Evolutionary conservation across 2,329 filamentous ascomycete genomes (phyloP).

Genomic region (Aspergillus luchuensis): DNA sequence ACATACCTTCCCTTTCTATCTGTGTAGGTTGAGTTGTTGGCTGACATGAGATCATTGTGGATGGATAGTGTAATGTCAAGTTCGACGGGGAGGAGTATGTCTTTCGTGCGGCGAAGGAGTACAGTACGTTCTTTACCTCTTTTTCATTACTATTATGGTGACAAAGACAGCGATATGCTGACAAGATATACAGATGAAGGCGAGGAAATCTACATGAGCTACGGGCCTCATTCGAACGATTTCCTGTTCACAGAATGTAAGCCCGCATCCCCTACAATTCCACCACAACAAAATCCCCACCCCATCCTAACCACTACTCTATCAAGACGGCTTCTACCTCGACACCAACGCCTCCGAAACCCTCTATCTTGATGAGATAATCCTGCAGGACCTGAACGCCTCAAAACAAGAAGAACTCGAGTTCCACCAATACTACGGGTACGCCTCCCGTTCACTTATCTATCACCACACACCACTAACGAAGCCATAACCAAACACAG

Average conservation of each 20-base stretch:
- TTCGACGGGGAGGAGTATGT: slow-evolving; percentile 41
- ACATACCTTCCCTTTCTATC: slow-evolving; percentile 16
- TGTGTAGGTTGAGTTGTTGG: not conserved
- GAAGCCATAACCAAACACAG: slow-evolving; percentile 24
- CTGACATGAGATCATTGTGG: not conserved
- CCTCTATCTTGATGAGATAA: slow-evolving; percentile 46
- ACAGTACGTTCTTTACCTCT: slow-evolving; percentile 25
- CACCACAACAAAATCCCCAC: too few species aligned
- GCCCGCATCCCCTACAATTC: slow-evolving; percentile 4
- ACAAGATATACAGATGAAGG: slow-evolving; percentile 32
- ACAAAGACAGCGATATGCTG: not conserved
- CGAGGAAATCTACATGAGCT: slow-evolving; percentile 49
- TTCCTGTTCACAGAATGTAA: slow-evolving; percentile 48
- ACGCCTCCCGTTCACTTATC: slow-evolving; percentile 1
- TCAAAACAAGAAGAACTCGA: slow-evolving; percentile 37
- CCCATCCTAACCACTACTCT: too few species aligned
- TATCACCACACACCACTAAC: too few species aligned
- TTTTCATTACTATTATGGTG: too few species aligned
- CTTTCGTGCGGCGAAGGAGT: slow-evolving; percentile 37
- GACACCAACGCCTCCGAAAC: slow-evolving; percentile 43
- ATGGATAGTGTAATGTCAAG: slow-evolving; percentile 39
- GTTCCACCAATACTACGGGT: slow-evolving; percentile 45
- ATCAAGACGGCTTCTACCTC: slow-evolving; percentile 46
- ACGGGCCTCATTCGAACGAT: slow-evolving; percentile 48
- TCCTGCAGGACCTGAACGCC: slow-evolving; percentile 36